phyloP scores from a whole-genome alignment of 2,329 filamentous ascomycete species.

The Sporothrix brasiliensis region DNA sequence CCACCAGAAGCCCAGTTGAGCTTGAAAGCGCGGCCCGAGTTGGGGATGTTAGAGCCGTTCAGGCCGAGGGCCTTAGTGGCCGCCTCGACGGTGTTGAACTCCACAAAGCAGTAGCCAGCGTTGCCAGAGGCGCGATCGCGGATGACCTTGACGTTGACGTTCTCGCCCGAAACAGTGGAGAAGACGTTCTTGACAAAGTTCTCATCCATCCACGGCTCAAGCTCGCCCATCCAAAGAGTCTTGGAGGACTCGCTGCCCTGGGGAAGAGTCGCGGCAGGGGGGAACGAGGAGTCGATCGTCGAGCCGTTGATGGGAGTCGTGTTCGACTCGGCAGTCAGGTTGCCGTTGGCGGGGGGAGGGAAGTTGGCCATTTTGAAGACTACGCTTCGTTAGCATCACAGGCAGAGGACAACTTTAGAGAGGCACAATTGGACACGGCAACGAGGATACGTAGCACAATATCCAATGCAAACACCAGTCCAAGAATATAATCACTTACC shows the following conservation, averaged over 20 bases:
- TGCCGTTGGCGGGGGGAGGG: constrained; percentile 35
- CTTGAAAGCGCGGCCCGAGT: constrained; percentile 95
- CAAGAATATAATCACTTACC: constrained; percentile 7
- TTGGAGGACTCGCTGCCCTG: constrained; percentile 54
- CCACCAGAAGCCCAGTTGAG: constrained; percentile 99
- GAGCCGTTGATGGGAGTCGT: constrained; percentile 41
- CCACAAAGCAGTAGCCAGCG: constrained; percentile 98
- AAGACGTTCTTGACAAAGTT: constrained; percentile 96
- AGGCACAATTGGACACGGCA: background rate
- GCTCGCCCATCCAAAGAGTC: constrained; percentile 87
- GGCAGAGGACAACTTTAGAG: no score
- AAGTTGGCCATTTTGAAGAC: constrained; percentile 36
- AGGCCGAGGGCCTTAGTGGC: constrained; percentile 88
- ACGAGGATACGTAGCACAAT: background rate
- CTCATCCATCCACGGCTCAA: constrained; percentile 99
- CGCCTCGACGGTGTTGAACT: constrained; percentile 80
- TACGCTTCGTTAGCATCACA: background rate
- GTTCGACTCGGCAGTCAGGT: constrained; percentile 35
- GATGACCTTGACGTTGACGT: constrained; percentile 99
- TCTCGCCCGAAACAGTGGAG: constrained; percentile 83
- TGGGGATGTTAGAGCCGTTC: constrained; percentile 87
- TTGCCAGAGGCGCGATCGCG: constrained; percentile 98
- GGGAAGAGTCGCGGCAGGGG: constrained; percentile 35
- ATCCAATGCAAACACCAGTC: background rate
- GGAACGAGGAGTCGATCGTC: constrained; percentile 38